A percentile compares a stretch with the other conserved stretches of the same genome.
phyloP scores from a whole-genome alignment of 1,284 basidiomycete species.

The Testicularia cyperi region DNA sequence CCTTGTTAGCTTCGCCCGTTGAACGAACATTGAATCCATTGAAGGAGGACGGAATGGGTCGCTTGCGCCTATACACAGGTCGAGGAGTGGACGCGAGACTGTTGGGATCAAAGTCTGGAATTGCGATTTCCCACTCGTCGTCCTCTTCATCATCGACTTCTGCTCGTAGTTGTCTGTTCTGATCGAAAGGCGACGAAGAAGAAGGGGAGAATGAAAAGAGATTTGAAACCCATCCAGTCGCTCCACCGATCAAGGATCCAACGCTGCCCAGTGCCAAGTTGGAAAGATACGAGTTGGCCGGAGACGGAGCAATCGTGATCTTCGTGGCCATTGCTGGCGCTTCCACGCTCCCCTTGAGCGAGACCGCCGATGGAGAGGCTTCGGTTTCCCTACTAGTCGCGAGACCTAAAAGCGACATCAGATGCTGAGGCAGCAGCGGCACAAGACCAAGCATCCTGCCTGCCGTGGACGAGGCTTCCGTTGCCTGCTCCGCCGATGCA shows the following conservation, averaged over 20 bases:
- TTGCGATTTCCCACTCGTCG: constrained; percentile 43
- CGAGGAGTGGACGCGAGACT: constrained; percentile 30
- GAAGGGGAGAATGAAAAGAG: constrained; percentile 8
- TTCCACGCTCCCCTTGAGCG: too few relatives aligned
- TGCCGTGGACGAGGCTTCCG: background rate
- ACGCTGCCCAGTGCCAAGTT: constrained; percentile 2
- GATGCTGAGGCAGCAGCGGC: constrained; percentile 38
- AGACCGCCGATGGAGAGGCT: too few relatives aligned
- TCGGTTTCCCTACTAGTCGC: background rate
- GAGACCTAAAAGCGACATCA: constrained; percentile 33
- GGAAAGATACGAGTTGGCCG: constrained; percentile 5
- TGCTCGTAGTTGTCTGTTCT: background rate
- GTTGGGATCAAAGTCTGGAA: constrained; percentile 41
- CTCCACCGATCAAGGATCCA: constrained; percentile 1
- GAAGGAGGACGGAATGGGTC: constrained; percentile 20
- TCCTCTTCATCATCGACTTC: constrained; percentile 7
- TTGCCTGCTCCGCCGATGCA: too few relatives aligned
- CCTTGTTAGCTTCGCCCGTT: background rate
- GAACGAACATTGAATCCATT: constrained; percentile 20
- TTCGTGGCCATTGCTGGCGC: too few relatives aligned
- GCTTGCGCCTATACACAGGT: constrained; percentile 40
- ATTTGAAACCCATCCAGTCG: constrained; percentile 12
- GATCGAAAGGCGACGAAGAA: too few relatives aligned
- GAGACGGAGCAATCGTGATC: background rate
- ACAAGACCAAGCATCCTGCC: constrained; percentile 17